Evolutionary conservation across 176 grass and related monocot genomes (phyloP), one percentile per base, ranked within the genome.

Genomic region (Raddia guianensis): DNA sequence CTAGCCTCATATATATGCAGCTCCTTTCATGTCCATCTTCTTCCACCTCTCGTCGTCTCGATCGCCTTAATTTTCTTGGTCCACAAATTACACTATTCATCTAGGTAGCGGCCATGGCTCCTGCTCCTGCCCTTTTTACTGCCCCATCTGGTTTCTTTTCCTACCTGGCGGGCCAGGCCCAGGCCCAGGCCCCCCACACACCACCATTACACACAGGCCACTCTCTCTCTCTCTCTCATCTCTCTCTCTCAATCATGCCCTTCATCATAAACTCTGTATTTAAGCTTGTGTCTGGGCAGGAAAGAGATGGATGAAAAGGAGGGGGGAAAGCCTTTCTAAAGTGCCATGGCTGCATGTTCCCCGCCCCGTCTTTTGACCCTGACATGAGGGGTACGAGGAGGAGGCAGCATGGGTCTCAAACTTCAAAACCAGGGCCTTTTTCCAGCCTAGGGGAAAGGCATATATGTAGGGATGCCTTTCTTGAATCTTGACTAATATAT

Each of bases 291-390:
- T 88, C 68, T 48, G 9, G 69, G 19, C 50, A 70, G 49, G 7
- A 56, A 55, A 76, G 19, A 32, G 43, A 46, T 43, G 73, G 48
- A 55, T 49, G 79, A 35, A 82, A 85, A 72, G 49, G 16, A 72
- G 33, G 20, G 7, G 8, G 7, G 50, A 35, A 52, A 11, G 74
- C 18, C 62, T 88, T 68, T 73, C 34, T 5, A 40, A 3, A 65
- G 50, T 44, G 80, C 58, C 74, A 64, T 88, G 80, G 86, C n/a
- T 49, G 78, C 85, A 76, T 63, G 85, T 77, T 77, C 59, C 45
- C 55, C 14, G 49, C 59, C 45, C 55, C 14, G 49, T 57, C 59
- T 75, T 60, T 60, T 14, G 0, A 60, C 5, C 18, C 73, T 75
- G 40, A 60, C 53, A 1, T 10, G n/a, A 4, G 18, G 5, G 40